Evolutionary conservation across 2,329 filamentous ascomycete species (phyloP), one percentile per base, ranked within the genome.

Genomic region (Davidsoniella australis): DNA sequence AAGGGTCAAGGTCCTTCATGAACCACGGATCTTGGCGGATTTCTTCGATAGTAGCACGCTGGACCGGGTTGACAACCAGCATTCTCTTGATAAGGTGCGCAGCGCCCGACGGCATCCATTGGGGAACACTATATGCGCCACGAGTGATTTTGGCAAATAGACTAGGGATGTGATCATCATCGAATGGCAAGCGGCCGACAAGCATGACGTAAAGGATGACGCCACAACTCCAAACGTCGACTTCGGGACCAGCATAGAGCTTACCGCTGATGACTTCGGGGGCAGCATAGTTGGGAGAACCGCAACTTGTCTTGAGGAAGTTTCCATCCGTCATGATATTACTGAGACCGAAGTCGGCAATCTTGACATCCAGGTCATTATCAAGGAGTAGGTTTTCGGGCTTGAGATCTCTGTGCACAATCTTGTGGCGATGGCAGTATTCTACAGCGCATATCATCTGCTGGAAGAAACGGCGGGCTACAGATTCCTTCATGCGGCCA

Each of bases 291-390:
- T 98, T 98, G 40, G 91, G 91, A 61, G 89, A 96, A 48, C 91
- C 91, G 60, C 91, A 98, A 62, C 88, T 96, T 1, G 91, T 98
- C 68, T 95, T 96, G 59, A 98, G 76, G 62, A 98, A 98, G 63
- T 98, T 98, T 23, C 91, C 91, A 62, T 98, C 91, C 0, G 91
- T 96, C 91, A 98, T 98, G 67, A 98, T 98, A 63, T 98, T 98
- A 69, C 89, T 96, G 51, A 98, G 72, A 51, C 91, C 91, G 58
- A 98, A 98, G 66, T 98, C 91, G 59, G 91, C 91, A 67, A 98
- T 98, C 70, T 98, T 98, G 66, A 98, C 89, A 59, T 98, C 95
- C 61, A 94, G 81, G 53, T 93, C 82, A 56, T 93, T 85, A 66
- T 98, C 91, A 47, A 98, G 78, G 41, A 98, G 75, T 45, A 98